Percentiles rank a stretch among this genome's conserved stretches.
Conservation (phyloP, 2,329 filamentous ascomycete genomes). For the Diplodia sapinea region DNA sequence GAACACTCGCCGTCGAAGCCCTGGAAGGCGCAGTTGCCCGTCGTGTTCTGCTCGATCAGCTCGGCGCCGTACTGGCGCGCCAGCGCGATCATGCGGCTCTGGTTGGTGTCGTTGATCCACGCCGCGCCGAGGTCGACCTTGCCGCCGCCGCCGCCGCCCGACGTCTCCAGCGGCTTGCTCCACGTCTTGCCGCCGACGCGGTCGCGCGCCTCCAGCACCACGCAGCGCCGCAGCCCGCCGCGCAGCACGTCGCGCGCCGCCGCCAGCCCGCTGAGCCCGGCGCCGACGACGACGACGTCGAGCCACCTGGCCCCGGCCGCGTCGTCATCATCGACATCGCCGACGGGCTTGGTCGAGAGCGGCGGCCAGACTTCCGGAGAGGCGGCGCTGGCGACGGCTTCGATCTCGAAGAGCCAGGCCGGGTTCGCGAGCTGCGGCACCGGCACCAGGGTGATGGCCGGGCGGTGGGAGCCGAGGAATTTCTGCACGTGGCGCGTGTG, state of each 20-base stretch:
- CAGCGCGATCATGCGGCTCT: slow-evolving; percentile 54
- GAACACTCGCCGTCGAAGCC: slow-evolving; percentile 39
- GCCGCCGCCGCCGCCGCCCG: slow-evolving; percentile 40
- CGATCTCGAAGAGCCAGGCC: slow-evolving; percentile 53
- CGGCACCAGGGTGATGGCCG: slow-evolving; percentile 53
- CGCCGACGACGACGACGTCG: slow-evolving; percentile 52
- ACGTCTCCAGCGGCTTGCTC: slow-evolving; percentile 42
- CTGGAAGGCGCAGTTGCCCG: slow-evolving; percentile 54
- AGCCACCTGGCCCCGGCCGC: not conserved
- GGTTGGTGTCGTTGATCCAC: slow-evolving; percentile 65
- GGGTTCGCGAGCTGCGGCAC: slow-evolving; percentile 50
- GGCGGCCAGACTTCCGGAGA: slow-evolving; percentile 16
- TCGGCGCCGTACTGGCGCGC: slow-evolving; percentile 52
- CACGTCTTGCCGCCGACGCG: slow-evolving; percentile 61
- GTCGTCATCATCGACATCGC: too few relatives aligned
- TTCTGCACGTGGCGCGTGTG: slow-evolving; percentile 49
- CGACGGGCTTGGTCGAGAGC: not conserved
- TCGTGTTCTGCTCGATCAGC: slow-evolving; percentile 56
- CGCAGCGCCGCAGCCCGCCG: slow-evolving; percentile 48
- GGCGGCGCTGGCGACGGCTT: slow-evolving; percentile 45
- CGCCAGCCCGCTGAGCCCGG: slow-evolving; percentile 46
- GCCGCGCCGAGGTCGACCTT: slow-evolving; percentile 60
- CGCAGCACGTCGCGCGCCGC: slow-evolving; percentile 44
- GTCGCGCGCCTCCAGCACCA: slow-evolving; percentile 58
- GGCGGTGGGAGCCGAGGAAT: slow-evolving; percentile 50